phyloP scores from a whole-genome alignment of 2,329 filamentous ascomycete species.

The Biscogniauxia marginata region DNA sequence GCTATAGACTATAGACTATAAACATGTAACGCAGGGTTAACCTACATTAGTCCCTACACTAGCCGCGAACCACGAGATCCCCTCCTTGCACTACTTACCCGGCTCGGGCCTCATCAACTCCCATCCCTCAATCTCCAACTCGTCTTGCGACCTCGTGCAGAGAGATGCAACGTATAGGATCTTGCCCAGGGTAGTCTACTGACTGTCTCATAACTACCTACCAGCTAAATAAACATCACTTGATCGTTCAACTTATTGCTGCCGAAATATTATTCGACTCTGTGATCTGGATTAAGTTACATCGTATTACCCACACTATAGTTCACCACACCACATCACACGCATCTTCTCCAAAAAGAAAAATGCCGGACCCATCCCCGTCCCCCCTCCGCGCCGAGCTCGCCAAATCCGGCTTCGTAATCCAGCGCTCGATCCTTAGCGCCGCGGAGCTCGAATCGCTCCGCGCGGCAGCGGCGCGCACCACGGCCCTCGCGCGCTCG shows the following conservation, averaged over 20 bases:
- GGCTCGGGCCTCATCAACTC: not conserved
- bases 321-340: not conserved
- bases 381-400: constrained; percentile 14
- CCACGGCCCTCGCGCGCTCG: constrained; percentile 52
- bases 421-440: constrained; percentile 64
- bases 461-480: constrained; percentile 55
- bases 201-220: not conserved
- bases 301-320: not conserved
- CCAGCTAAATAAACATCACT: too few relatives aligned
- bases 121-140: not conserved
- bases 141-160: not conserved
- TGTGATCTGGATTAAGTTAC: too few relatives aligned
- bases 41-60: not conserved
- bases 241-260: too few relatives aligned
- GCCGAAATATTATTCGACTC: too few relatives aligned
- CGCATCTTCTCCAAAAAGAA: not conserved
- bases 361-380: not conserved
- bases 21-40: not conserved
- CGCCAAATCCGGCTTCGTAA: constrained; percentile 68
- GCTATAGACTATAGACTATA: not conserved
- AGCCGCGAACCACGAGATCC: not conserved
- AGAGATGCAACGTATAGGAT: not conserved
- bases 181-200: not conserved
- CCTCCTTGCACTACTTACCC: not conserved
- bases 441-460: constrained; percentile 55